Evolutionary conservation across 441 rosid genomes (phyloP).

Genomic region (Metrosideros polymorpha): DNA sequence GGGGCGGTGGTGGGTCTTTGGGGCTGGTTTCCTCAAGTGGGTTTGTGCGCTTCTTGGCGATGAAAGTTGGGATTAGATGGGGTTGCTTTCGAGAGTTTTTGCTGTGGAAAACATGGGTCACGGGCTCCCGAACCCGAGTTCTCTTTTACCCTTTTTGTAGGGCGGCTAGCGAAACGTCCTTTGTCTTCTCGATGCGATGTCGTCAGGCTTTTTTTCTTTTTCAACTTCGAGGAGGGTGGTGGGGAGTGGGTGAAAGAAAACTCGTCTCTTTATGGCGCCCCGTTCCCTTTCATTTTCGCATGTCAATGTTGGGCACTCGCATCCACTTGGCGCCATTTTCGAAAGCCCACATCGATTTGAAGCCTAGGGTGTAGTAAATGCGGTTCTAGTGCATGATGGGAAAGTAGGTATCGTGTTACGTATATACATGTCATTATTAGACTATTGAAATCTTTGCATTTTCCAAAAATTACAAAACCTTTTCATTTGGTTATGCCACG

Average conservation of each 20-base stretch:
- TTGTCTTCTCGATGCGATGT: slow-evolving; percentile 21
- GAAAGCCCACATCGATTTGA: neutral
- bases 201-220: slow-evolving; percentile 12
- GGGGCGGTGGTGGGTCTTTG: neutral
- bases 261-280: slow-evolving; percentile 6
- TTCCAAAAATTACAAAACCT: neutral
- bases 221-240: neutral
- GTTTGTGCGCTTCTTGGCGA: slow-evolving; percentile 11
- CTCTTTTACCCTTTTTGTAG: neutral
- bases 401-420: neutral
- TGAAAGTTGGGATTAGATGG: slow-evolving; percentile 15
- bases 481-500: neutral
- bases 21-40: slow-evolving; percentile 11
- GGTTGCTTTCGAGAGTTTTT: neutral
- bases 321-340: slow-evolving; percentile 21
- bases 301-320: neutral
- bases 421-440: neutral
- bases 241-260: neutral
- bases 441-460: neutral
- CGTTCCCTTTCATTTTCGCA: slow-evolving; percentile 2
- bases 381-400: neutral
- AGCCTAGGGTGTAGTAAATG: neutral
- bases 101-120: neutral
- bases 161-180: slow-evolving; percentile 36
- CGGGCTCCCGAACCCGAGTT: neutral